Percentiles rank a stretch among this genome's conserved stretches.
These are phyloP conservation scores for Rutstroemia sydowiana DNA, from an alignment of 2,329 filamentous ascomycete genomes.

Conservation along the genomic window DNA sequence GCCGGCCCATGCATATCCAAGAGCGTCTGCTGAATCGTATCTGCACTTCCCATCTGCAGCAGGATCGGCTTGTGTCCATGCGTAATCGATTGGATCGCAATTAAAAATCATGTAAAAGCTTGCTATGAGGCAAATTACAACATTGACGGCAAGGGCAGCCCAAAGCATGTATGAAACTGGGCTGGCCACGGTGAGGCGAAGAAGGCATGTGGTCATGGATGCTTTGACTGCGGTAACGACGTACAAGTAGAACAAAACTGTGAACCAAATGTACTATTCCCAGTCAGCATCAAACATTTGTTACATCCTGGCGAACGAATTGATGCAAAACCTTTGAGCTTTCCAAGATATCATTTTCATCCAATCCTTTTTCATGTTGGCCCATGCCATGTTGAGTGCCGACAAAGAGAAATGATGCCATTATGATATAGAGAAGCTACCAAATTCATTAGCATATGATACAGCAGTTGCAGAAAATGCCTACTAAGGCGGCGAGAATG, in stretches of 20 bases:
- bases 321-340: constrained; percentile 7
- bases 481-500: constrained; percentile 4
- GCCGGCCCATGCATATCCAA: constrained; percentile 6
- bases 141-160: constrained; percentile 1
- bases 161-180: constrained; percentile 5
- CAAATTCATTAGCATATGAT: neutral
- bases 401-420: constrained; percentile 8
- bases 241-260: constrained; percentile 4
- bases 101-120: constrained; percentile 8
- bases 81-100: constrained; percentile 5
- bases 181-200: constrained; percentile 3
- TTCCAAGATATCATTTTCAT: neutral
- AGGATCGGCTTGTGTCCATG: constrained; percentile 3
- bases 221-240: constrained; percentile 5
- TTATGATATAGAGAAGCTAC: constrained; percentile 3
- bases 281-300: neutral
- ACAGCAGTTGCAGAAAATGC: no score
- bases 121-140: constrained; percentile 4
- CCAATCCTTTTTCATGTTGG: constrained; percentile 1
- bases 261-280: constrained; percentile 8
- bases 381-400: constrained; percentile 6
- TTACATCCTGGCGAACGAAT: neutral
- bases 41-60: constrained; percentile 3
- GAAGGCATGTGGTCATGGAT: constrained; percentile 7
- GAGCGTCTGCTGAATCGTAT: constrained; percentile 2